Percentiles rank a stretch among this genome's conserved stretches.
phyloP scores from a whole-genome alignment of 371 early-diverging fungal genomes.

The Lichtheimia ornata region DNA sequence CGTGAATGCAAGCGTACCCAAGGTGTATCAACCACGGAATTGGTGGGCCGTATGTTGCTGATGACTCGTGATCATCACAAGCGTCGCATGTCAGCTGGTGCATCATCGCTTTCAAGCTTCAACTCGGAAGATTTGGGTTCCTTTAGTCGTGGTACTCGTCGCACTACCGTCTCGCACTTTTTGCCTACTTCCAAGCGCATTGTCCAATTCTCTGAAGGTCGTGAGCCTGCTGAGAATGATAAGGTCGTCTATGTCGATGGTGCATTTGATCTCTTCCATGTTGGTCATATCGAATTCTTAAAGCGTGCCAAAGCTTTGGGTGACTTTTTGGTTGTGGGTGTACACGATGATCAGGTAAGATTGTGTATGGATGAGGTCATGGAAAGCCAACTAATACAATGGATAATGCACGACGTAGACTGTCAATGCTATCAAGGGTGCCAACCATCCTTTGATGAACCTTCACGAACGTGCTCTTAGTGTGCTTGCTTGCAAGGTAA shows the following conservation, averaged over 20 bases:
- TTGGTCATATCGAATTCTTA: conserved; percentile 94
- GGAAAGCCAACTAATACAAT: background rate
- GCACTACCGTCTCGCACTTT: conserved; percentile 77
- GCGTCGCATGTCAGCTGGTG: conserved; percentile 44
- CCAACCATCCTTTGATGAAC: conserved; percentile 92
- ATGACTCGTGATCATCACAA: conserved; percentile 89
- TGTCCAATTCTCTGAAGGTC: conserved; percentile 85
- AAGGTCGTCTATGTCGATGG: conserved; percentile 94
- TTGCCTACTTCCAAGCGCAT: conserved; percentile 85
- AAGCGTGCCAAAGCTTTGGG: conserved; percentile 84
- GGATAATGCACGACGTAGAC: conserved; percentile 38
- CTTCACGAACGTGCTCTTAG: conserved; percentile 89
- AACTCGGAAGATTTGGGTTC: conserved; percentile 64
- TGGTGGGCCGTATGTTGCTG: conserved; percentile 94
- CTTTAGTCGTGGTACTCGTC: conserved; percentile 50
- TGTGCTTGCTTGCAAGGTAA: conserved; percentile 85
- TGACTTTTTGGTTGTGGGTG: conserved; percentile 91
- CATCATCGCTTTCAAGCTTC: conserved; percentile 60
- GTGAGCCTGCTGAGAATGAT: conserved; percentile 67
- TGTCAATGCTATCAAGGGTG: conserved; percentile 85
- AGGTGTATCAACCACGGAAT: conserved; percentile 93
- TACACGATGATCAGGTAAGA: conserved; percentile 84
- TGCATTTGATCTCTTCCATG: conserved; percentile 96
- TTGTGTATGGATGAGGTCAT: background rate
- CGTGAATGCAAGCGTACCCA: conserved; percentile 92